Conservation (phyloP, 2,329 filamentous ascomycete species). For the Calonectria pseudoreteaudii region DNA sequence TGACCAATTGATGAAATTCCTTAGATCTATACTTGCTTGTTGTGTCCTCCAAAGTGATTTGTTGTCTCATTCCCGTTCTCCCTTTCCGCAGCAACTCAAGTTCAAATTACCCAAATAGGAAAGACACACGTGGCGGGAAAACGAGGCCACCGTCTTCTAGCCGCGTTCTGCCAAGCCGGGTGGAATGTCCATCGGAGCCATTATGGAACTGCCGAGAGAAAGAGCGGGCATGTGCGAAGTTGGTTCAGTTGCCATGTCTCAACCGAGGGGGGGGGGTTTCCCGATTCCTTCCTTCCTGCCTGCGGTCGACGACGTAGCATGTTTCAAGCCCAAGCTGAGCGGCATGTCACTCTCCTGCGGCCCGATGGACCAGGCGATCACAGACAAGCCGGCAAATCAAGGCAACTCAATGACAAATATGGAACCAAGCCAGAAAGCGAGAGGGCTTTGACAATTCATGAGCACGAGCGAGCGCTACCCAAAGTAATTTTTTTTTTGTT, state of each 20-base stretch:
- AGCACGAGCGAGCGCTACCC: neutral
- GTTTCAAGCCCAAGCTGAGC: neutral
- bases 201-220: neutral
- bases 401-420: neutral
- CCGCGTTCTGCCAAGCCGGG: neutral
- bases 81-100: neutral
- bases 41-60: neutral
- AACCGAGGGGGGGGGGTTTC: neutral
- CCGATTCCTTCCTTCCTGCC: neutral
- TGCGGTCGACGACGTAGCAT: neutral
- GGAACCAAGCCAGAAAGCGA: neutral
- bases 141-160: neutral
- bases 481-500: no score
- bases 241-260: neutral
- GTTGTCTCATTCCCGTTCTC: neutral
- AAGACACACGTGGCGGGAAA: neutral
- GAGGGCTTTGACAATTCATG: no score
- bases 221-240: neutral
- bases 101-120: neutral
- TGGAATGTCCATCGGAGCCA: neutral
- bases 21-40: neutral
- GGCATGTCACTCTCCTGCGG: neutral
- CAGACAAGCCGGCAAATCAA: neutral
- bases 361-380: neutral
- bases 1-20: conserved; percentile 9